A percentile compares a stretch with the other conserved stretches of the same genome.
phyloP scores from a whole-genome alignment of 306 rosid genomes.

The Glycyrrhiza uralensis region DNA sequence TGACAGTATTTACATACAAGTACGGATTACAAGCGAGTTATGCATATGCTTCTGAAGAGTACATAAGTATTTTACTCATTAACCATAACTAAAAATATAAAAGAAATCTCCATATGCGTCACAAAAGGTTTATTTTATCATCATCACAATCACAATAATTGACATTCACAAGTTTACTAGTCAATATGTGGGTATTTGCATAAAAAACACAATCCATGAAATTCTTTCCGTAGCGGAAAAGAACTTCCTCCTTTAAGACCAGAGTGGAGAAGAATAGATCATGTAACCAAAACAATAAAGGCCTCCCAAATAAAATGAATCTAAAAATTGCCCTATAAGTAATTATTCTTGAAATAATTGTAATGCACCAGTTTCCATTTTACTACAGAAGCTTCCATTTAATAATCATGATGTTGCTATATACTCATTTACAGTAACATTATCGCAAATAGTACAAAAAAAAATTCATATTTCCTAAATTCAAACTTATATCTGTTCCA shows the following conservation, averaged over 20 bases:
- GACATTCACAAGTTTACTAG: not conserved
- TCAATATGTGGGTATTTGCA: not conserved
- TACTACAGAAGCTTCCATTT: not conserved
- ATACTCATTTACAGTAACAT: not conserved
- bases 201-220: not conserved
- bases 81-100: not conserved
- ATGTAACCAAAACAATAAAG: not conserved
- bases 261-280: not conserved
- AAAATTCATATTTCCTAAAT: not conserved
- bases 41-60: not conserved
- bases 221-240: not conserved
- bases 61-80: not conserved
- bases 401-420: not conserved
- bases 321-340: not conserved
- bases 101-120: not conserved
- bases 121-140: not conserved
- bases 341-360: constrained; percentile 22
- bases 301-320: not conserved
- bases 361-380: not conserved
- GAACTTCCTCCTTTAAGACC: constrained; percentile 6
- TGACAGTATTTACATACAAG: not conserved
- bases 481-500: not conserved
- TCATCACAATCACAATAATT: not conserved
- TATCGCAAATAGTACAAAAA: not conserved
- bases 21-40: not conserved